Base-by-base conservation (phyloP, 2,329 filamentous ascomycete species). In the Aureobasidium sp. region DNA sequence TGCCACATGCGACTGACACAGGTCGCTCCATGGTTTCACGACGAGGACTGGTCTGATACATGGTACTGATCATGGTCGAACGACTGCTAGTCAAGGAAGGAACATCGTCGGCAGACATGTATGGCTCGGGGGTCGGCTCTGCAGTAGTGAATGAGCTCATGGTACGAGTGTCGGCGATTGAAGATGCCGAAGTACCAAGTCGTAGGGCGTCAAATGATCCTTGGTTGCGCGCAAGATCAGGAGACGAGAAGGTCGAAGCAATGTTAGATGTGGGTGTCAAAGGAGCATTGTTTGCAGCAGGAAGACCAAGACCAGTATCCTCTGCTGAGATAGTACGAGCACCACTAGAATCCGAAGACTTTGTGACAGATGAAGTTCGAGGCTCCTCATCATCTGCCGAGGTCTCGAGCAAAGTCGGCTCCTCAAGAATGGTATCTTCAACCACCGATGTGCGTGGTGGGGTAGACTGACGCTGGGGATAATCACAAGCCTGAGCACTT, bases 71-170 rank as follows among this genome's bases (percentile, higher is more conserved):
- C 83, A 87, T 90, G 11, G 87, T 90, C 11, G 89, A 91, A 67
- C 87, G 86, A 70, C 87, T 90, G 70, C 87, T 91, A 1, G 87
- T 89, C 66, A 87, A 75, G 1, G 89, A 91, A 2, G 89, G 88
- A 15, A 90, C 85, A 67, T 90, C 88, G 65, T 89, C 87, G 36
- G 86, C 80, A 0, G 89, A 92, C 39, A 88, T 82, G 51, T 88
- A 84, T 12, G 82, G 77, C 68, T 91, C 88, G 0, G 87, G 88
- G 0, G 87, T 87, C 22, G 87, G 87, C 66, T 91, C 88, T 59
- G 88, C 87, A 73, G 90, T 82, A 6, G 89, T 78, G 36, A 89
- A 77, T 2, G 88, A 90, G 63, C 86, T 85, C 70, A 89, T 87
- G 41, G 80, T 84, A 62, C 85, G 87, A 66, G 88, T 88, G 65